These are phyloP conservation scores for Krasilnikovozyma curviuscula DNA, from an alignment of 768 basidiomycete genomes.

Conservation along the genomic window DNA sequence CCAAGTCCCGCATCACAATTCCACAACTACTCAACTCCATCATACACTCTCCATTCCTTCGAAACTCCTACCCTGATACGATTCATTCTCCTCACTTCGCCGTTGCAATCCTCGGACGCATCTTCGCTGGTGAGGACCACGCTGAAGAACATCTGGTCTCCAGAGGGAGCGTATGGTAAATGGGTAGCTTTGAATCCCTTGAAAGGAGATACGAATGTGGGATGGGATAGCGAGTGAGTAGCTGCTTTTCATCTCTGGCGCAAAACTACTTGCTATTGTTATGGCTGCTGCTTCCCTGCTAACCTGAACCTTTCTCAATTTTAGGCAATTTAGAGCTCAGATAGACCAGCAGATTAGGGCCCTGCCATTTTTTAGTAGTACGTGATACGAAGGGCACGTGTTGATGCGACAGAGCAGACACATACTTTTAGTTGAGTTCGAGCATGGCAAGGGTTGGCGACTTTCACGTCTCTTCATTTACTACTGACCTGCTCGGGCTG, in stretches of 20 bases:
- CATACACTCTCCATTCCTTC: conserved; percentile 83
- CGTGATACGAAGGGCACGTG: too few species aligned
- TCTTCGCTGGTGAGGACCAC: not conserved
- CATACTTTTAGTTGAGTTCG: too few species aligned
- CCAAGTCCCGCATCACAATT: conserved; percentile 62
- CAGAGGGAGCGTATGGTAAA: conserved; percentile 4
- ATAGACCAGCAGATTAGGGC: conserved; percentile 26
- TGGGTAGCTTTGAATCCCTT: conserved; percentile 11
- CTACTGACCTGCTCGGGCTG: too few species aligned
- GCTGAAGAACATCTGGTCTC: conserved; percentile 3
- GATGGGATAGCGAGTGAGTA: conserved; percentile 10
- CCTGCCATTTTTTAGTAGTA: conserved; percentile 22
- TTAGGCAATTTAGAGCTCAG: conserved; percentile 21
- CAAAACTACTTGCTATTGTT: conserved; percentile 46
- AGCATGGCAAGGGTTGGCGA: too few species aligned
- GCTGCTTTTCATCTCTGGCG: conserved; percentile 54
- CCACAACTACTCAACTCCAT: conserved; percentile 52
- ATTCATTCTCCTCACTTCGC: conserved; percentile 84
- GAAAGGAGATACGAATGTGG: conserved; percentile 2
- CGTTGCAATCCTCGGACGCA: conserved; percentile 56
- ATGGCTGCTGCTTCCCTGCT: not conserved
- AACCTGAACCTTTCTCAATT: not conserved
- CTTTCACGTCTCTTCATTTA: too few species aligned
- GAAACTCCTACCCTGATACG: conserved; percentile 85
- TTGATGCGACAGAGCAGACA: too few species aligned